phyloP scores from a whole-genome alignment of 441 rosid genomes.

The Populus hybrid region DNA sequence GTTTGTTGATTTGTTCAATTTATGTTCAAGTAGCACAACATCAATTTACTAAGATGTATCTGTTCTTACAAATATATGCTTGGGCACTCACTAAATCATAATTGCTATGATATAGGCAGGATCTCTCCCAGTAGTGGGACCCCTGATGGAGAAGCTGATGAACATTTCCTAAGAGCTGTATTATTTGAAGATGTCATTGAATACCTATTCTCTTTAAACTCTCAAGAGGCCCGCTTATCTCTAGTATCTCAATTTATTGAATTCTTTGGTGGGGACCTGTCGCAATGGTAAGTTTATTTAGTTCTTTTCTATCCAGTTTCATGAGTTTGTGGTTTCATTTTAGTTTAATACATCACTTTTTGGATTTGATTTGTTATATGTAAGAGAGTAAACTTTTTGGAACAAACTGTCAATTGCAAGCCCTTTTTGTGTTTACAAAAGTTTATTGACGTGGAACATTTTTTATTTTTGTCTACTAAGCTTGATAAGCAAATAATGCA shows the following conservation, averaged over 20 bases:
- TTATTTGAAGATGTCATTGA: constrained; percentile 82
- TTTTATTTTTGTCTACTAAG: not conserved
- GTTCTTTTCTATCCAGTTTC: not conserved
- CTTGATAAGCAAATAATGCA: not conserved
- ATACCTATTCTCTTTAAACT: constrained; percentile 70
- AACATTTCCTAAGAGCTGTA: constrained; percentile 59
- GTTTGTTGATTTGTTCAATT: not conserved
- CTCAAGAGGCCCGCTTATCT: constrained; percentile 68
- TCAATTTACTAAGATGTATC: not conserved
- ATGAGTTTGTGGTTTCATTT: not conserved
- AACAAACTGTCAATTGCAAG: not conserved
- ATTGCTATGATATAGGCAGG: constrained; percentile 26
- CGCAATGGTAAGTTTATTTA: constrained; percentile 46
- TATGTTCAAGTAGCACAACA: not conserved
- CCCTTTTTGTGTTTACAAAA: not conserved
- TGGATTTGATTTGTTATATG: not conserved
- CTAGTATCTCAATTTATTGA: constrained; percentile 73
- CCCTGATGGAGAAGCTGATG: constrained; percentile 57
- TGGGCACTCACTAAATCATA: not conserved
- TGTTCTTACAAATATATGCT: not conserved
- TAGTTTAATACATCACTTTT: not conserved
- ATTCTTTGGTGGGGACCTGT: constrained; percentile 78
- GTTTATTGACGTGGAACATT: not conserved
- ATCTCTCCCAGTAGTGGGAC: constrained; percentile 37
- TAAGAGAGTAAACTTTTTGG: not conserved